Evolutionary conservation across 768 basidiomycete genomes (phyloP), one percentile per base, ranked within the genome.

Genomic region (Collybiopsis confluens): DNA sequence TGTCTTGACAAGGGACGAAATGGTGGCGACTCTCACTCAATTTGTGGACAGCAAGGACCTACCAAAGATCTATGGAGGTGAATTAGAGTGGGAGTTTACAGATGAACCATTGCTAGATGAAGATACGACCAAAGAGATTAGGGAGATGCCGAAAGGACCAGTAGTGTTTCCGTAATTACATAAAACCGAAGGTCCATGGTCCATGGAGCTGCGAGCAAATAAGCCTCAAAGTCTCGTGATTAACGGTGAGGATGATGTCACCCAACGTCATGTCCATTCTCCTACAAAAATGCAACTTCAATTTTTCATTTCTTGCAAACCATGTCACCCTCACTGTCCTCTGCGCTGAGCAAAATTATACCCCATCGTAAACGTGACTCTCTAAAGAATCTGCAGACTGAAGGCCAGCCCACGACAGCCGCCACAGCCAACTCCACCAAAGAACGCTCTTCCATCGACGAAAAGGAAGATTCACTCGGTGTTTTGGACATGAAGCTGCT

Each of bases 31-130:
- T 72, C 2, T 75, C 92, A 2, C 68, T 73, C 11, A 71, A 74
- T 15, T 88, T 38, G 65, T 81, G 15, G 58, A 78, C 45, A 59
- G 61, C 2, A 55, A 68, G 37, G 64, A 79, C 54, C 72, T 94
- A 18, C 92, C 92, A 0, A 76, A 73, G 47, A 67, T 69, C 16
- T 94, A 92, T 63, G 92, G 91, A 2, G 92, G 92, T 4, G 71
- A 79, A 44, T 71, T 93, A 27, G 80, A 81, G 9, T 94, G 86
- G 84, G 70, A 71, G 35, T 92, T 79, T 46, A 80, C 79, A 58
- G 81, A 88, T 51, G 80, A 80, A 40, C 90, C 91, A 2, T 66
- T 62, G 26, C 71, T 91, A 8, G 91, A 92, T 61, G 71, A 75
- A 5, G 76, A 72, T 5, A 69, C 82, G 4, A 75, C 69, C 56